Evolutionary conservation across 805 yeast genomes (phyloP), one percentile per base, ranked within the genome.

Genomic region (Alloascoidea hylecoeti): DNA sequence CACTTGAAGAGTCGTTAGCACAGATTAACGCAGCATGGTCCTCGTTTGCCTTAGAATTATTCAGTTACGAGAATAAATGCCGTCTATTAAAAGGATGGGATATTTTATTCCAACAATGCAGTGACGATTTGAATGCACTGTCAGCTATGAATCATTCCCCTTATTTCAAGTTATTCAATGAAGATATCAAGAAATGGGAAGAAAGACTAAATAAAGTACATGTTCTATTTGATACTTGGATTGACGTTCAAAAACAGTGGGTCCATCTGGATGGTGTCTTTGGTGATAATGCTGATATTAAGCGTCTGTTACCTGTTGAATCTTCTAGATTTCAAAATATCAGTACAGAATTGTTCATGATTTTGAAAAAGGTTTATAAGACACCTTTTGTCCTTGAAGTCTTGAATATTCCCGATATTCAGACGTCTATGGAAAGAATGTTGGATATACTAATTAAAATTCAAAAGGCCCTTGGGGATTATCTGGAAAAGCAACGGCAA

Each of bases 231-330:
- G 83, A 76, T 43, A 49, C 56, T 0, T 86, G 95, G 94, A 66
- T 80, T 17, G 95, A 84, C 23, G 81, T 76, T 1, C 97, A 89
- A 53, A 61, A 78, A n/a, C 83, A 78, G 48, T 88, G 95, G 94
- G 71, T 83, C 1, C 85, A 89, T 51, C 61, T 88, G 16, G 78
- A 74, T 44, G 95, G 95, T 2, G 73, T 85, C 0, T 79, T 89
- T 49, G 76, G 72, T 3, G 58, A 64, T 1, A 70, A 68, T 34
- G 61, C 63, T 2, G 85, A 78, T 30, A 68, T 86, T 15, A 62
- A 65, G 41, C 61, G 57, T n/a, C 53, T 83, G 1, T 58, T 88
- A 6, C 92, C 94, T 0, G 49, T 70, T 3, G 96, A 86, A 46
- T 62, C 78, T 0, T 51, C 78, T 0, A 60, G 94, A 34, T 88